These are phyloP conservation scores for Ogataea methylovora DNA, from an alignment of 805 yeast genomes.

Conservation along the genomic window DNA sequence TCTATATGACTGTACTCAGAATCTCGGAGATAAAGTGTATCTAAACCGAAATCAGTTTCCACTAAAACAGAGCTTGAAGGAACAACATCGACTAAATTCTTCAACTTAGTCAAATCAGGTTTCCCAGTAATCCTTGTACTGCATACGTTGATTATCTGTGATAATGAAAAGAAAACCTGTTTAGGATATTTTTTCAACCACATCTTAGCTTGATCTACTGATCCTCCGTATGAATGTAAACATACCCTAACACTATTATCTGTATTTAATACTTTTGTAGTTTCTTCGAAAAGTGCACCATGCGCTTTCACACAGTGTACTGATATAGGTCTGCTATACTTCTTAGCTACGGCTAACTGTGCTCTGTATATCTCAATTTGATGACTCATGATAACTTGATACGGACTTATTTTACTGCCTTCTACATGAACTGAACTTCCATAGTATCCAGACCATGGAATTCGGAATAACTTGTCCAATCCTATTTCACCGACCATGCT, in stretches of 20 bases:
- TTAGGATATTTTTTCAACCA: slow-evolving; percentile 33
- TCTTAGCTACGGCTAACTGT: slow-evolving; percentile 50
- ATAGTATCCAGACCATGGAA: slow-evolving; percentile 54
- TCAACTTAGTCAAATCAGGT: slow-evolving; percentile 18
- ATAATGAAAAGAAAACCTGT: slow-evolving; percentile 43
- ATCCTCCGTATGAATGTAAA: slow-evolving; percentile 84
- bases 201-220: slow-evolving; percentile 53
- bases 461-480: slow-evolving; percentile 64
- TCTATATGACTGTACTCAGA: too few relatives aligned
- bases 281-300: slow-evolving; percentile 45
- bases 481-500: slow-evolving; percentile 85
- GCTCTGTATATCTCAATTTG: slow-evolving; percentile 46
- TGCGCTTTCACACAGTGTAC: slow-evolving; percentile 83
- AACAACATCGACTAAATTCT: slow-evolving; percentile 5
- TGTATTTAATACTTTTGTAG: slow-evolving; percentile 13
- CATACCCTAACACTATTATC: slow-evolving; percentile 28
- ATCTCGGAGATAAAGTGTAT: slow-evolving; percentile 4
- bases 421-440: slow-evolving; percentile 22
- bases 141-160: slow-evolving; percentile 39
- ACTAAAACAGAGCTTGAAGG: slow-evolving; percentile 13
- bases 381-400: slow-evolving; percentile 56
- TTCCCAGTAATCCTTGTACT: slow-evolving; percentile 18
- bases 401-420: slow-evolving; percentile 14
- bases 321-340: slow-evolving; percentile 47
- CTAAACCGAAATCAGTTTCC: slow-evolving; percentile 45